Conservation (phyloP, 2,329 filamentous ascomycete genomes). For the Diplodia corticola region DNA sequence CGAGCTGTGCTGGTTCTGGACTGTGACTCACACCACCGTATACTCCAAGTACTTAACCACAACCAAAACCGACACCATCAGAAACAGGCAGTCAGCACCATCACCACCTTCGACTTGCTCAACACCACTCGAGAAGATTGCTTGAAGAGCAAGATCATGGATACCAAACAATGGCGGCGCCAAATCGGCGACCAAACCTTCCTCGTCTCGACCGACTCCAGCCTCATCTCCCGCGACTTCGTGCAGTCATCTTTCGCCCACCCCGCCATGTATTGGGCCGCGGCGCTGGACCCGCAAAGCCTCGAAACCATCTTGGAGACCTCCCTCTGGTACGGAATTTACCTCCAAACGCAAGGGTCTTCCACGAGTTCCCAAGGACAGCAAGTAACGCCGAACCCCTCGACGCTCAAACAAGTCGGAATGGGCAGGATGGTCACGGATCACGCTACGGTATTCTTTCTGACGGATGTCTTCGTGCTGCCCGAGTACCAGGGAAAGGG, state of each 20-base stretch:
- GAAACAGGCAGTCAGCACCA: neutral
- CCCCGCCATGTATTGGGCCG: slow-evolving; percentile 36
- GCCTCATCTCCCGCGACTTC: slow-evolving; percentile 32
- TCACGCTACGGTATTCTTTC: slow-evolving; percentile 66
- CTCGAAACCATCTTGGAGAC: slow-evolving; percentile 34
- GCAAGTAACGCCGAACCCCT: slow-evolving; percentile 19
- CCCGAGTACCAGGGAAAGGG: slow-evolving; percentile 61
- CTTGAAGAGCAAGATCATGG: neutral
- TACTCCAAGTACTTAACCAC: neutral
- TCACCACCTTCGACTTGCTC: neutral
- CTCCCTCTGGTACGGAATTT: slow-evolving; percentile 37
- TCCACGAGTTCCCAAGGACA: slow-evolving; percentile 4
- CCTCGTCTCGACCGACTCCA: slow-evolving; percentile 33
- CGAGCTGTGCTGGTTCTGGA: too few species aligned
- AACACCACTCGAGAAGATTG: neutral
- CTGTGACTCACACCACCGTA: neutral
- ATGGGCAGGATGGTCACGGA: slow-evolving; percentile 69
- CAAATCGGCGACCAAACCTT: slow-evolving; percentile 26
- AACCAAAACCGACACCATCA: neutral
- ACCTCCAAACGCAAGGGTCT: neutral
- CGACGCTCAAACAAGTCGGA: slow-evolving; percentile 49
- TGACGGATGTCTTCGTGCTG: slow-evolving; percentile 68
- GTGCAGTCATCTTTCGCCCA: slow-evolving; percentile 34
- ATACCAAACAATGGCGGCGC: neutral
- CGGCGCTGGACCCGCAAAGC: slow-evolving; percentile 28